A percentile compares a stretch with the other conserved stretches of the same genome.
Evolutionary conservation across 179 eudicot species (phyloP).

Genomic region (Actinidia chinensis): DNA sequence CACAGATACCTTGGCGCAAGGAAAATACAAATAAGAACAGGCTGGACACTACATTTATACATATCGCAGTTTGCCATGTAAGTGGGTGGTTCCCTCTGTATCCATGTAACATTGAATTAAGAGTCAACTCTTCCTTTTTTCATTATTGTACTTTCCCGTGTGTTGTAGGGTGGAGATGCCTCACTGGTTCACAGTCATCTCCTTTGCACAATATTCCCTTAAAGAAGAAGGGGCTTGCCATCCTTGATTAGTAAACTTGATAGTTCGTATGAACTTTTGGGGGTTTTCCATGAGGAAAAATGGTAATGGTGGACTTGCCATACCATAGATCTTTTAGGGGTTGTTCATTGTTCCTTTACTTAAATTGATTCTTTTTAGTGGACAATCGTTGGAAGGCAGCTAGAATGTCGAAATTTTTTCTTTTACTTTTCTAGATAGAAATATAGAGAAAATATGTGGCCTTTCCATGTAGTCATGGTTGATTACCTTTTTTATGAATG

Average conservation of each 20-base stretch:
- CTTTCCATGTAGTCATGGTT: neutral
- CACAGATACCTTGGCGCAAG: constrained; percentile 30
- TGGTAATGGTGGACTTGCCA: constrained; percentile 32
- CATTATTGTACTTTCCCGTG: constrained; percentile 16
- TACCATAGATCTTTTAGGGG: neutral
- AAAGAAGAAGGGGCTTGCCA: constrained; percentile 27
- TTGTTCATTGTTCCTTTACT: neutral
- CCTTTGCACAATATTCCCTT: constrained; percentile 39
- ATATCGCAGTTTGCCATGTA: constrained; percentile 92
- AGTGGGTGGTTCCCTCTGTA: constrained; percentile 25
- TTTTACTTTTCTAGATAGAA: neutral
- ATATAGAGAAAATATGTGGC: neutral
- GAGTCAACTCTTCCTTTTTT: neutral
- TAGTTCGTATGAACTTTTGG: constrained; percentile 22
- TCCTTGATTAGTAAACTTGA: constrained; percentile 23
- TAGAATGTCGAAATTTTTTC: too few species aligned
- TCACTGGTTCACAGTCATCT: constrained; percentile 52
- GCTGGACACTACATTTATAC: constrained; percentile 81
- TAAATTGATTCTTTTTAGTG: neutral
- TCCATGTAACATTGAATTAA: constrained; percentile 7
- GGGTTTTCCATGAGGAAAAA: constrained; percentile 29
- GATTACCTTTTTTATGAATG: neutral
- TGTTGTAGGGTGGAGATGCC: constrained; percentile 75
- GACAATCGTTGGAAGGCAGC: neutral
- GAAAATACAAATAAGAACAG: constrained; percentile 59